A percentile compares a stretch with the other conserved stretches of the same genome.
phyloP scores from a whole-genome alignment of 2,329 filamentous ascomycete genomes.

The Aureobasidium lini region DNA sequence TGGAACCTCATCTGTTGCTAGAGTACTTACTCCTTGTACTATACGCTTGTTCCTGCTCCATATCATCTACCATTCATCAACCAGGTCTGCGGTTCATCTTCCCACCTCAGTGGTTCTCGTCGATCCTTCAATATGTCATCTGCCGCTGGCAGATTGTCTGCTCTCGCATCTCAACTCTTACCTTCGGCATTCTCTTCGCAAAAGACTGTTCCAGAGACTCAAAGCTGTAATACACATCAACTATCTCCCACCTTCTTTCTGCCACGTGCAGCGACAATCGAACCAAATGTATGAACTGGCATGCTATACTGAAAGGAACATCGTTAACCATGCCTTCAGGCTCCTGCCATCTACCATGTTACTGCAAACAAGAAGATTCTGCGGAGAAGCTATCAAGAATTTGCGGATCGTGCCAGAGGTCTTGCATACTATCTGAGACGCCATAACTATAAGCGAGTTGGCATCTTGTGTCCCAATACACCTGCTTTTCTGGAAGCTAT shows the following conservation, averaged over 20 bases:
- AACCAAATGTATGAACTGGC: slow-evolving; percentile 56
- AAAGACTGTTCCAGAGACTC: slow-evolving; percentile 6
- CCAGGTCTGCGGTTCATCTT: not conserved
- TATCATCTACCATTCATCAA: not conserved
- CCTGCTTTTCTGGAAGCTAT: slow-evolving; percentile 88
- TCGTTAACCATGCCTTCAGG: slow-evolving; percentile 34
- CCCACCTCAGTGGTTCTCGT: not conserved
- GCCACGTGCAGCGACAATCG: slow-evolving; percentile 76
- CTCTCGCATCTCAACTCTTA: slow-evolving; percentile 40
- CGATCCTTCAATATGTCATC: slow-evolving; percentile 50
- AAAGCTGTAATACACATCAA: slow-evolving; percentile 56
- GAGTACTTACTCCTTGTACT: not conserved
- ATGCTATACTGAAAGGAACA: not conserved
- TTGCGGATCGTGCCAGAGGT: slow-evolving; percentile 78
- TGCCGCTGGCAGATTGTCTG: slow-evolving; percentile 53
- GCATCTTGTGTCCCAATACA: slow-evolving; percentile 84
- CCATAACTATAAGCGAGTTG: slow-evolving; percentile 66
- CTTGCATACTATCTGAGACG: slow-evolving; percentile 81
- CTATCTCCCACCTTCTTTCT: slow-evolving; percentile 84
- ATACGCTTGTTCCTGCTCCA: not conserved
- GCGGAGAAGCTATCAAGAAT: slow-evolving; percentile 69
- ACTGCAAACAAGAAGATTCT: slow-evolving; percentile 69
- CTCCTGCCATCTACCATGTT: slow-evolving; percentile 76
- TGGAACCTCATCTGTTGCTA: not conserved
- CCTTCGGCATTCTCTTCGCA: slow-evolving; percentile 26